phyloP scores from a whole-genome alignment of 371 early-diverging fungal genomes.

The Lichtheimia ornata region DNA sequence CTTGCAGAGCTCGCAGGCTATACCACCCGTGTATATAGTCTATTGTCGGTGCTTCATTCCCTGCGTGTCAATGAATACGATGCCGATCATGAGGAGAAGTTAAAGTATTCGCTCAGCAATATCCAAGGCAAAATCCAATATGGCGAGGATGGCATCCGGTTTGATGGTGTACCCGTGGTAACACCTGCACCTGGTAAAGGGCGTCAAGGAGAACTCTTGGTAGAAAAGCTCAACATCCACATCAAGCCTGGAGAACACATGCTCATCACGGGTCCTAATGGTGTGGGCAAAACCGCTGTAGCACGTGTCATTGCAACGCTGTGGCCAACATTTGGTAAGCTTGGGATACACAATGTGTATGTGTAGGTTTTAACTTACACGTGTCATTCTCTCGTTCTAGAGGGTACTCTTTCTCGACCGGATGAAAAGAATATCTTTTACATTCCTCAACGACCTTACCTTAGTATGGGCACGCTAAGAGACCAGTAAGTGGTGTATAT shows the following conservation, averaged over 20 bases:
- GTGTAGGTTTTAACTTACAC: not conserved
- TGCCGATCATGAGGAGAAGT: conserved; percentile 25
- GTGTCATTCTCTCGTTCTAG: conserved; percentile 14
- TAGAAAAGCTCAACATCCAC: conserved; percentile 59
- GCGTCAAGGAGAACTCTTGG: conserved; percentile 66
- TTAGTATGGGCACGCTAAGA: conserved; percentile 81
- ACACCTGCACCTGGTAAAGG: conserved; percentile 65
- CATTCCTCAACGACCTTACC: conserved; percentile 90
- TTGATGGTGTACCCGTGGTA: conserved; percentile 70
- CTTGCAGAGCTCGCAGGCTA: conserved; percentile 85
- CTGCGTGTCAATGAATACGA: conserved; percentile 54
- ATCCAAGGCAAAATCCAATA: conserved; percentile 52
- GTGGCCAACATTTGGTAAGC: conserved; percentile 82
- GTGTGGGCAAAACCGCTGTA: conserved; percentile 81
- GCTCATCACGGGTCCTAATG: conserved; percentile 80
- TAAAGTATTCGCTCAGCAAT: conserved; percentile 47
- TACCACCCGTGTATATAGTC: conserved; percentile 80
- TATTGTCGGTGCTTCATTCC: conserved; percentile 70
- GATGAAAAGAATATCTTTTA: conserved; percentile 73
- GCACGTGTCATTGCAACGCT: conserved; percentile 81
- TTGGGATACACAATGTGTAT: not conserved
- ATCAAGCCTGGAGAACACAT: conserved; percentile 70
- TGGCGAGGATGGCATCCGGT: conserved; percentile 49
- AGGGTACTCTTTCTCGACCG: conserved; percentile 72
- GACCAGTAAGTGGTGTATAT: conserved; percentile 67